Evolutionary conservation across 805 yeast genomes (phyloP).

Genomic region (Hanseniaspora singularis): DNA sequence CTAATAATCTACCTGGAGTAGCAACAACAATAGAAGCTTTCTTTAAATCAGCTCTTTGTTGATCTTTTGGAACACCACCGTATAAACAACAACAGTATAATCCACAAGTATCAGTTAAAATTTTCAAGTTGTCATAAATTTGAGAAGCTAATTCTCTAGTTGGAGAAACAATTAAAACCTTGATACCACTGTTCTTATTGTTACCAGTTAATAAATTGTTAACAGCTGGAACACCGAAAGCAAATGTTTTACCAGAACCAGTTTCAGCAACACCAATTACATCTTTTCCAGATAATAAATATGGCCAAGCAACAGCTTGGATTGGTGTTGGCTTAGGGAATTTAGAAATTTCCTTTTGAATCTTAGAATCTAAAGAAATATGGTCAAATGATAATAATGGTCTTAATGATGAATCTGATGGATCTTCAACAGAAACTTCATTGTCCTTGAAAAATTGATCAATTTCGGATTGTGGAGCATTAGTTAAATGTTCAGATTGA

Average conservation of each 20-base stretch:
- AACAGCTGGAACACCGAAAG: slow-evolving; percentile 95
- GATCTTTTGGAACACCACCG: slow-evolving; percentile 96
- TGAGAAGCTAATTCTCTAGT: slow-evolving; percentile 96
- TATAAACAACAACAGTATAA: slow-evolving; percentile 73
- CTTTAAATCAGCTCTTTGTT: slow-evolving; percentile 61
- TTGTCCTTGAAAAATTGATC: slow-evolving; percentile 53
- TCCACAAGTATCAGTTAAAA: slow-evolving; percentile 47
- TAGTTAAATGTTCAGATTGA: slow-evolving; percentile 32
- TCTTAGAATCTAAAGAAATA: slow-evolving; percentile 42
- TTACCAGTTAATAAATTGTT: slow-evolving; percentile 41
- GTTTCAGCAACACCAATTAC: slow-evolving; percentile 97
- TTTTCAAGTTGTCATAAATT: slow-evolving; percentile 68
- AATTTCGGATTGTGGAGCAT: slow-evolving; percentile 42
- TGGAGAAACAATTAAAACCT: slow-evolving; percentile 82
- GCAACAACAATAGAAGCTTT: slow-evolving; percentile 77
- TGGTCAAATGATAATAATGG: slow-evolving; percentile 63
- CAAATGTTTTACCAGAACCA: slow-evolving; percentile 95
- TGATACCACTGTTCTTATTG: slow-evolving; percentile 36
- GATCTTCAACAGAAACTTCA: slow-evolving; percentile 72
- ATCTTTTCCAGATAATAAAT: slow-evolving; percentile 61
- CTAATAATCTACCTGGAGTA: slow-evolving; percentile 95
- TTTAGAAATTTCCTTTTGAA: slow-evolving; percentile 49
- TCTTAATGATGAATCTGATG: slow-evolving; percentile 37
- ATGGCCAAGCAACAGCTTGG: slow-evolving; percentile 93
- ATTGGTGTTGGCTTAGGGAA: slow-evolving; percentile 92